Base-by-base conservation (phyloP, 1,139 yeast genomes). In the Lodderomyces theae region DNA sequence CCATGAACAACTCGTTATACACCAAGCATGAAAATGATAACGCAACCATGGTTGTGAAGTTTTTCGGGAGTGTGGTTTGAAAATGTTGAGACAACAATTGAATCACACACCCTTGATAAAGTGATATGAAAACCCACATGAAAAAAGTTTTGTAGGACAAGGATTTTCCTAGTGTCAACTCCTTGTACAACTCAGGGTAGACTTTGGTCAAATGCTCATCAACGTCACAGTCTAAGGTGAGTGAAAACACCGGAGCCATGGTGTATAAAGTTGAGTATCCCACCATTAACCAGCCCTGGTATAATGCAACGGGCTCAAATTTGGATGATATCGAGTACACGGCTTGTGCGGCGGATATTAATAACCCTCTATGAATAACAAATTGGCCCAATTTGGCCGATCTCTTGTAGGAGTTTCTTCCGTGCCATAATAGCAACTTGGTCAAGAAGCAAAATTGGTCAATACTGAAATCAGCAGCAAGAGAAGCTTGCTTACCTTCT, bases 211-310 rank as follows among this genome's bases (percentile, higher is more conserved):
- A 75, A 41, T 83, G 85, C 58, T 90, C 97, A 53, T 84, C 92
- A 40, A 94, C 89, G 61, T 94, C 99, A 45, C 82, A 80, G 60
- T 94, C 98, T 41, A 88, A 72, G 0, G 95, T 96, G 47, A 94
- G 67, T 0, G 97, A 87, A 56, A 94, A 94, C 2, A 94, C 98
- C 0, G 99, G 99, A 39, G 94, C 92, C 99, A 94, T 94, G 0
- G 99, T 94, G 60, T 92, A 94, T 38, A 88, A 74, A 0, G 98
- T 94, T 1, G 98, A 95, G 63, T 92, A 94, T 1, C 98, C 99
- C 34, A 94, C 98, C 97, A 94, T 90, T 40, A 94, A 72, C 84
- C 95, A 92, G 3, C 99, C 99, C 60, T 90, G 89, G 57, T 86
- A 88, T 43, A 94, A 72, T 0, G 97, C 98, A 44, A 92, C 70